A percentile compares a stretch with the other conserved stretches of the same genome.
These are phyloP conservation scores for Strombidium stylifer DNA, from an alignment of 73 alveolate genomes.

Conservation along the genomic window DNA sequence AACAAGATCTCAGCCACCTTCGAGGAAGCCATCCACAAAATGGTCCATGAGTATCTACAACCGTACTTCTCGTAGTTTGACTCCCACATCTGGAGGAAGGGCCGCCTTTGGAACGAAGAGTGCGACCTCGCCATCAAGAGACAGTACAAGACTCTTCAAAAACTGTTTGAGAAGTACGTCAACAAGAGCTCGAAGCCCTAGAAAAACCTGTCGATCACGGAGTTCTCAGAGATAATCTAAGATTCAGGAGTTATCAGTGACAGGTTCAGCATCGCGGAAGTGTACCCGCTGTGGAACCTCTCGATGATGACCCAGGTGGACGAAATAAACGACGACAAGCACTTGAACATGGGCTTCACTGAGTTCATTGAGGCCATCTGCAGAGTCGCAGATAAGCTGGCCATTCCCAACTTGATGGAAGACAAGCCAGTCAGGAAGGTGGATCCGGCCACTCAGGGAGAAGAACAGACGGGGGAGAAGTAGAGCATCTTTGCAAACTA, in stretches of 20 bases:
- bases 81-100: slow-evolving; percentile 28
- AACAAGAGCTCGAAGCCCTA: slow-evolving; percentile 43
- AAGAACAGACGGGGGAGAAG: too few relatives aligned
- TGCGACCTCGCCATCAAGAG: slow-evolving; percentile 47
- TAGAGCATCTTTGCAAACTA: too few relatives aligned
- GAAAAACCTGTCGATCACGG: slow-evolving; percentile 47
- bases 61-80: slow-evolving; percentile 22
- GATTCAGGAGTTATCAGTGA: slow-evolving; percentile 50
- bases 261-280: slow-evolving; percentile 48
- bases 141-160: slow-evolving; percentile 22
- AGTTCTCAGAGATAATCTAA: slow-evolving; percentile 35
- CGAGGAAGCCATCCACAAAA: slow-evolving; percentile 16
- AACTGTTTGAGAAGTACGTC: slow-evolving; percentile 35
- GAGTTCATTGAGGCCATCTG: slow-evolving; percentile 59
- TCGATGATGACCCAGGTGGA: slow-evolving; percentile 60
- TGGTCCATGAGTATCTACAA: slow-evolving; percentile 30
- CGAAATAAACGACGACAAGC: slow-evolving; percentile 49
- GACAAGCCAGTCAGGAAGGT: too few relatives aligned
- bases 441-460: too few relatives aligned
- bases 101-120: slow-evolving; percentile 50
- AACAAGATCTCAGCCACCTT: slow-evolving; percentile 7
- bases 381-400: slow-evolving; percentile 54
- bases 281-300: slow-evolving; percentile 29
- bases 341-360: slow-evolving; percentile 29
- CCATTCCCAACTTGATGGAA: neutral